Evolutionary conservation across 805 yeast genomes (phyloP), one percentile per base, ranked within the genome.

Genomic region (Ogataea sp.): DNA sequence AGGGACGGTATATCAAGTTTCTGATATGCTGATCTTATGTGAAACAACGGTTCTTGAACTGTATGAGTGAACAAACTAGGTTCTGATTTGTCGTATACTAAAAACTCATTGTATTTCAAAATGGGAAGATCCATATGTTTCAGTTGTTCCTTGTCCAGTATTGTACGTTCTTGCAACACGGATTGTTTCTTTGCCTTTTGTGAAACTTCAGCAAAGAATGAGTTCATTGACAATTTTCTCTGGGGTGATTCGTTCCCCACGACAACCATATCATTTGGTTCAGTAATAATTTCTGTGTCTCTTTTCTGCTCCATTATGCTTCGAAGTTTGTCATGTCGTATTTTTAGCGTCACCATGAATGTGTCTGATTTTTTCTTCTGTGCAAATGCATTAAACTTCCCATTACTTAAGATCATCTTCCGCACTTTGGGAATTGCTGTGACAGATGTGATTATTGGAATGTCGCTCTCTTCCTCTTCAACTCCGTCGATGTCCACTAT

Each of bases 171-270:
- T 15, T 11, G 17, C 6, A 18, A 20, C 30, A 18, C 20, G 11
- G 27, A 45, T 5, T 56, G 41, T 32, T 47, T 51, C 11, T 64
- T 55, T 3, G 60, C 55, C 18, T 54, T 45, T 14, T 55, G 55
- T 59, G 69, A 63, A 65, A 71, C 66, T 39, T 63, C 60, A 15
- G 48, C 58, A 41, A 70, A 67, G 4, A 64, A 60, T 7, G 60
- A 47, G 2, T 13, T 45, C 17, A 55, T 20, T 43, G 46, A 21
- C 18, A 36, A 15, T 18, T 40, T 26, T 10, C 41, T 39, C 15
- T 14, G 13, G 33, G n/a, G n/a, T n/a, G n/a, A n/a, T n/a, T n/a
- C n/a, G n/a, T n/a, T n/a, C n/a, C n/a, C n/a, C n/a, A n/a, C n/a
- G n/a, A n/a, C n/a, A n/a, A n/a, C n/a, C n/a, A n/a, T n/a, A n/a